Percentiles rank a stretch among this genome's conserved stretches.
These are phyloP conservation scores for Tolypocladium sp. DNA, from an alignment of 2,329 filamentous ascomycete species.

Conservation along the genomic window DNA sequence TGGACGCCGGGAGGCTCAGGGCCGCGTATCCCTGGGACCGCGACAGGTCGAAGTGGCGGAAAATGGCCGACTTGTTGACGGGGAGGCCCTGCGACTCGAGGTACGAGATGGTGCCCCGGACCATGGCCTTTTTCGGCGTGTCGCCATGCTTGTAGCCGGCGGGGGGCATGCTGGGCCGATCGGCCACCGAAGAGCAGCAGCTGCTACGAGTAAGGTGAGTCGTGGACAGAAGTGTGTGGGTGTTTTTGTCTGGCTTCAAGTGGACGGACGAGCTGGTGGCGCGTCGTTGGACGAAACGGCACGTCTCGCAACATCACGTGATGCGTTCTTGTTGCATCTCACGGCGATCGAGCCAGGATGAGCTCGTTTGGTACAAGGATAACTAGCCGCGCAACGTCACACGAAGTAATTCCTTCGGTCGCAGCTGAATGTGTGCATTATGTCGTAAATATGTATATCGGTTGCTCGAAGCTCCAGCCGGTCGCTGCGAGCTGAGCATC, in stretches of 20 bases:
- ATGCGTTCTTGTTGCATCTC: neutral
- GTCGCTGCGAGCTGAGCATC: neutral
- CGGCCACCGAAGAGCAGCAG: neutral
- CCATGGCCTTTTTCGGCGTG: slow-evolving; percentile 27
- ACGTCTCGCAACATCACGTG: neutral
- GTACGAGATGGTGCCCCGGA: slow-evolving; percentile 28
- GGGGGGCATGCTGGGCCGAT: slow-evolving; percentile 1
- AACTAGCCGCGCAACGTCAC: neutral
- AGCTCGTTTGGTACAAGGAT: neutral
- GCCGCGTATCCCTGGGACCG: slow-evolving; percentile 28
- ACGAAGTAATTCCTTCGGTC: neutral
- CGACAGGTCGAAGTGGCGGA: slow-evolving; percentile 27
- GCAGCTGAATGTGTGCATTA: slow-evolving; percentile 1
- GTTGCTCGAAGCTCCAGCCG: neutral
- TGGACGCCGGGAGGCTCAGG: slow-evolving; percentile 20
- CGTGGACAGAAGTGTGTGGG: slow-evolving; percentile 15
- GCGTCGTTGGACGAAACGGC: neutral
- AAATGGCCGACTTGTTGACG: slow-evolving; percentile 30
- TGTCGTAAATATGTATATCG: neutral
- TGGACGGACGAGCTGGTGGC: neutral
- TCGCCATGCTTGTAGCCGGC: slow-evolving; percentile 25
- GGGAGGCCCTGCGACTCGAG: slow-evolving; percentile 27
- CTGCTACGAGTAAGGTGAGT: slow-evolving; percentile 3
- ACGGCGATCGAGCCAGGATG: neutral
- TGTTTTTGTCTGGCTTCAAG: slow-evolving; percentile 22